Evolutionary conservation across 805 yeast genomes (phyloP).

Genomic region (Ogataea philodendri): DNA sequence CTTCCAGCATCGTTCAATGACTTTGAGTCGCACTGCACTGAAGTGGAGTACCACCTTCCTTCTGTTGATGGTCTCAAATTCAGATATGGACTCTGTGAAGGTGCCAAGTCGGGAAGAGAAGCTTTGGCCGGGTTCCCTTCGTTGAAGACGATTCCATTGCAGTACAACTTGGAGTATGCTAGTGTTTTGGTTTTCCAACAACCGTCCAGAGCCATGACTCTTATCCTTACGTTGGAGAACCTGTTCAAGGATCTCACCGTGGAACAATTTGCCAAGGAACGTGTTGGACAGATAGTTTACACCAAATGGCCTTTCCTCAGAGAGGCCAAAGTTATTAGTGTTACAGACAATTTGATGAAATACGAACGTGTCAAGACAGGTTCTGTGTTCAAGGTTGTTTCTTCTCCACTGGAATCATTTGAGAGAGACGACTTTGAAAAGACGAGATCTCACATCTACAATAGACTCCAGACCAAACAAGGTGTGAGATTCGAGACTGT

Average conservation of each 20-base stretch:
- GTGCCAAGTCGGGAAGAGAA: conserved; percentile 67
- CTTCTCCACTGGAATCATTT: conserved; percentile 44
- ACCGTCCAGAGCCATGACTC: conserved; percentile 80
- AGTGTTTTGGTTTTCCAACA: conserved; percentile 78
- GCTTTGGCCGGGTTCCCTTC: conserved; percentile 90
- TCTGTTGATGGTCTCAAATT: conserved; percentile 39
- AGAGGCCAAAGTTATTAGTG: conserved; percentile 69
- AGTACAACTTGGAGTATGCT: conserved; percentile 50
- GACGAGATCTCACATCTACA: conserved; percentile 38
- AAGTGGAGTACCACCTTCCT: conserved; percentile 54
- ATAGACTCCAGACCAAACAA: conserved; percentile 46
- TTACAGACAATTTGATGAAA: conserved; percentile 52
- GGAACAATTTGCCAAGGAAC: conserved; percentile 64
- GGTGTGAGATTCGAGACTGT: conserved; percentile 42
- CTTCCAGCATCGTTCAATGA: conserved; percentile 74
- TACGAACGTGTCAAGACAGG: conserved; percentile 42
- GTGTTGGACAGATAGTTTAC: conserved; percentile 61
- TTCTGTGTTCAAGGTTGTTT: conserved; percentile 27
- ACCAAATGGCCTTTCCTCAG: conserved; percentile 88
- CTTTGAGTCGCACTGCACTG: conserved; percentile 75
- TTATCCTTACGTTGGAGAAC: conserved; percentile 63
- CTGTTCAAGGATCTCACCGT: conserved; percentile 52
- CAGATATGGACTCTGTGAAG: conserved; percentile 58
- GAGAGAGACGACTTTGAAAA: conserved; percentile 48
- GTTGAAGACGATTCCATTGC: conserved; percentile 65